A percentile compares a stretch with the other conserved stretches of the same genome.
These are phyloP conservation scores for Syzygium syzygioides DNA, from an alignment of 441 rosid genomes.

Conservation along the genomic window DNA sequence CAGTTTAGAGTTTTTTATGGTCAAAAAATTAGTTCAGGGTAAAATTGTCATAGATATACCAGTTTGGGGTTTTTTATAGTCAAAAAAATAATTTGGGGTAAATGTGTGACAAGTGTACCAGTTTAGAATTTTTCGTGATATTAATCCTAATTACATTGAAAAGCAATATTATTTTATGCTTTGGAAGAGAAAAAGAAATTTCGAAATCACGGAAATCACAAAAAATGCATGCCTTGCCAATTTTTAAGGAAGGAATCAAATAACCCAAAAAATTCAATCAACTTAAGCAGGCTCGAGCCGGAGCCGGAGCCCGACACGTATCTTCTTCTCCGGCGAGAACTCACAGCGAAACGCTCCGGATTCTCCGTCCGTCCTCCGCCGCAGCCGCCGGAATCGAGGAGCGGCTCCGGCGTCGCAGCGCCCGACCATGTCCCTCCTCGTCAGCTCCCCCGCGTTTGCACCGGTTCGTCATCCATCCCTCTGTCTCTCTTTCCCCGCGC, in stretches of 20 bases:
- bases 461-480: background rate
- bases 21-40: no score
- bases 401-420: background rate
- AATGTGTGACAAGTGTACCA: no score
- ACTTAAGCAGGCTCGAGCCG: background rate
- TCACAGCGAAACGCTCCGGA: background rate
- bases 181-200: background rate
- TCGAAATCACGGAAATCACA: background rate
- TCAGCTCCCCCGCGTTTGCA: background rate
- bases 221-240: background rate
- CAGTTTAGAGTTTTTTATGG: no score
- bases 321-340: background rate
- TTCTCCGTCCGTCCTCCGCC: background rate
- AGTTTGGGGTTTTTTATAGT: no score
- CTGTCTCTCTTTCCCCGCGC: background rate
- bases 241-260: background rate
- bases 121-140: no score
- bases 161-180: background rate
- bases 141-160: no score
- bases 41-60: no score
- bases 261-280: background rate
- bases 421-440: background rate
- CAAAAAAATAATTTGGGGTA: no score
- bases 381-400: background rate
- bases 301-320: background rate